These are phyloP conservation scores for Fusarium multiceps DNA, from an alignment of 2,329 filamentous ascomycete species.

Conservation along the genomic window DNA sequence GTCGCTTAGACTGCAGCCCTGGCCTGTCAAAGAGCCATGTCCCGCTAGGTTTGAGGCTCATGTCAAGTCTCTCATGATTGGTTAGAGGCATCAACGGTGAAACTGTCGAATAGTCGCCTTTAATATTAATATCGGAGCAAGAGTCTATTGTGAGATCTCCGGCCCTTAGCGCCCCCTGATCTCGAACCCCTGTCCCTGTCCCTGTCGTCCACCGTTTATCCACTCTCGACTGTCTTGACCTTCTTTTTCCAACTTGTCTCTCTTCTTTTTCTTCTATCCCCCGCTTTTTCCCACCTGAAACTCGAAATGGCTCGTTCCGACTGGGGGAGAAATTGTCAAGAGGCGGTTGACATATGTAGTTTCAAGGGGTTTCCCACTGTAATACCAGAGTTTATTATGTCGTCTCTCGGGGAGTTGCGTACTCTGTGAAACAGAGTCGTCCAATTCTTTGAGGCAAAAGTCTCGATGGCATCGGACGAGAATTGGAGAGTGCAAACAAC, in stretches of 20 bases:
- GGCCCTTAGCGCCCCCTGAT: background rate
- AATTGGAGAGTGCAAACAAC: constrained; percentile 7
- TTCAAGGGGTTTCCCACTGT: constrained; percentile 19
- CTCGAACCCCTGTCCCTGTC: background rate
- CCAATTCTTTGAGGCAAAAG: background rate
- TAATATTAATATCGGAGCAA: constrained; percentile 34
- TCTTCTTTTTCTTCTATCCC: background rate
- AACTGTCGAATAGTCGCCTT: constrained; percentile 16
- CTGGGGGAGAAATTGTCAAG: constrained; percentile 29
- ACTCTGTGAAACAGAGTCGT: constrained; percentile 18
- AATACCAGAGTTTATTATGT: background rate
- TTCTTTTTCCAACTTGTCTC: too few species aligned
- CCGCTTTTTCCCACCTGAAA: constrained; percentile 34
- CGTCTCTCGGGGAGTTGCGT: constrained; percentile 1
- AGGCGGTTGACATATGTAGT: constrained; percentile 7
- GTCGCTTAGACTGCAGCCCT: constrained; percentile 12
- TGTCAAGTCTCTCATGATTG: constrained; percentile 24
- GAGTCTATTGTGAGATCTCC: constrained; percentile 3
- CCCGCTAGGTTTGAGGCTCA: constrained; percentile 40
- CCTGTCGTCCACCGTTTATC: background rate
- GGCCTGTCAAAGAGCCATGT: constrained; percentile 15
- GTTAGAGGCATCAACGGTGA: constrained; percentile 19
- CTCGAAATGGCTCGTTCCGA: constrained; percentile 23
- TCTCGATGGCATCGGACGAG: constrained; percentile 4
- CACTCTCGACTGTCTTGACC: background rate